Evolutionary conservation across 306 rosid genomes (phyloP).

Genomic region (Dicorynia guianensis): DNA sequence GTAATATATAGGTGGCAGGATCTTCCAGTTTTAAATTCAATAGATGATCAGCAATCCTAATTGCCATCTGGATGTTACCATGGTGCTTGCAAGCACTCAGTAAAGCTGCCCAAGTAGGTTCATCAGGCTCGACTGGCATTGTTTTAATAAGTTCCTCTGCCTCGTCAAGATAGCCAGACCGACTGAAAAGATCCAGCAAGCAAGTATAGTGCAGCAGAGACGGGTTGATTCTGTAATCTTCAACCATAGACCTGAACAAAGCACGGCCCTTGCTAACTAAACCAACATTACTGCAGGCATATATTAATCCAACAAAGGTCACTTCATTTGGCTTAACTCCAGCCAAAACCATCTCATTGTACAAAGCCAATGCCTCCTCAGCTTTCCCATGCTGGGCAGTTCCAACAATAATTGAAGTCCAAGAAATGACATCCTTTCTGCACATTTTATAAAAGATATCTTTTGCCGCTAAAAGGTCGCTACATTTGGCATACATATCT

Average conservation of each 20-base stretch:
- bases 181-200: slow-evolving; percentile 83
- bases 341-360: slow-evolving; percentile 69
- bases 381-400: slow-evolving; percentile 82
- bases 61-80: slow-evolving; percentile 65
- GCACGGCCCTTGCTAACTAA: slow-evolving; percentile 67
- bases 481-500: slow-evolving; percentile 92
- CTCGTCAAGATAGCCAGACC: slow-evolving; percentile 88
- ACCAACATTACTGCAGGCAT: slow-evolving; percentile 88
- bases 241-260: slow-evolving; percentile 74
- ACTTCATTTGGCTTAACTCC: slow-evolving; percentile 83
- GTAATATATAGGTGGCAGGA: slow-evolving; percentile 72
- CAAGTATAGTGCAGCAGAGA: slow-evolving; percentile 90
- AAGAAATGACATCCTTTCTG: slow-evolving; percentile 77
- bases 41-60: slow-evolving; percentile 68
- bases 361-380: slow-evolving; percentile 71
- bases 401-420: slow-evolving; percentile 95
- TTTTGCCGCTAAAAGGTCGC: slow-evolving; percentile 74
- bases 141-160: slow-evolving; percentile 65
- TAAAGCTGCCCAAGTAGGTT: slow-evolving; percentile 92
- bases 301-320: slow-evolving; percentile 85
- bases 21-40: slow-evolving; percentile 64
- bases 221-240: slow-evolving; percentile 66
- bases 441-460: slow-evolving; percentile 60
- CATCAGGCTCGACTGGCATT: slow-evolving; percentile 82
- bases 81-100: slow-evolving; percentile 82